A percentile compares a stretch with the other conserved stretches of the same genome.
phyloP scores from a whole-genome alignment of 768 basidiomycete species.

The Phylloporus arenicola region DNA sequence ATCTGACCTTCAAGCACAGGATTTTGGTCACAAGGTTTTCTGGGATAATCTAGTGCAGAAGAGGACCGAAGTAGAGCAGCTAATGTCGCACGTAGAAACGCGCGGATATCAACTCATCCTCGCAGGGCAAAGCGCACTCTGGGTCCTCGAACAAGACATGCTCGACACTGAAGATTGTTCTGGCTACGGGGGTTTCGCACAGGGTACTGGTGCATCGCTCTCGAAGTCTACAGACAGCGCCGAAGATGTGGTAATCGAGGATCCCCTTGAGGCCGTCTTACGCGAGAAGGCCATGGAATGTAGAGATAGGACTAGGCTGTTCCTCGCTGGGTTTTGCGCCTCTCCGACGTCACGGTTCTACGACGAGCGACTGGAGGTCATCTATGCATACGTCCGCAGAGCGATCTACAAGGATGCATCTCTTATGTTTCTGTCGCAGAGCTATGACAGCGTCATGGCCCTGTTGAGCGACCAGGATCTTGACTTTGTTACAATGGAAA shows the following conservation, averaged over 20 bases:
- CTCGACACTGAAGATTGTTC: constrained; percentile 21
- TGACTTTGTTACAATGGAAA: constrained; percentile 30
- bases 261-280: constrained; percentile 32
- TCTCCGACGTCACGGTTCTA: constrained; percentile 28
- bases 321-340: constrained; percentile 32
- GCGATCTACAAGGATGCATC: constrained; percentile 34
- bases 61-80: constrained; percentile 26
- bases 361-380: constrained; percentile 31
- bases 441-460: constrained; percentile 26
- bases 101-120: constrained; percentile 35
- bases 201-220: constrained; percentile 2
- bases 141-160: constrained; percentile 30
- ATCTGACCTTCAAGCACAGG: constrained; percentile 18
- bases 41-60: constrained; percentile 32
- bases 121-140: constrained; percentile 30
- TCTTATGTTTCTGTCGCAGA: constrained; percentile 35
- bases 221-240: constrained; percentile 6
- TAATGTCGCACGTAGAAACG: constrained; percentile 29
- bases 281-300: constrained; percentile 30
- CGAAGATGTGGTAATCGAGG: constrained; percentile 11
- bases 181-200: constrained; percentile 10
- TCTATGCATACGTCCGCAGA: constrained; percentile 34
- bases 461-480: constrained; percentile 28
- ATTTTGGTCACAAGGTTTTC: constrained; percentile 37
- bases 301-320: constrained; percentile 30